Percentiles rank a stretch among this genome's conserved stretches.
Evolutionary conservation across 2,329 filamentous ascomycete genomes (phyloP).

Genomic region (Cladobotryum mycophilum): DNA sequence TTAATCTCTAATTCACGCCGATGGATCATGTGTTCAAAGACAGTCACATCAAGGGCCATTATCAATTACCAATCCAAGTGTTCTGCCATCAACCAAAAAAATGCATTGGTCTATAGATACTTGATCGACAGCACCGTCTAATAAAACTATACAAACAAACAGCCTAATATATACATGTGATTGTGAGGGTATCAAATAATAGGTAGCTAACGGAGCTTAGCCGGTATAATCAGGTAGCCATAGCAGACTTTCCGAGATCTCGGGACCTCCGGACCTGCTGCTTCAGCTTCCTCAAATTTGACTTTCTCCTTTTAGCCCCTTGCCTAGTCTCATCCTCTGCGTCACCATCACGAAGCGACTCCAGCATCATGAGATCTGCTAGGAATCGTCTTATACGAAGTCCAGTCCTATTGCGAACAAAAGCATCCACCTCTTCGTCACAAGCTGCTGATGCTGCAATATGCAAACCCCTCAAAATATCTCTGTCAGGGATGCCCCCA

Average conservation of each 20-base stretch:
- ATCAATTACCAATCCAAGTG: no score
- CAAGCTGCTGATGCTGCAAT: conserved; percentile 52
- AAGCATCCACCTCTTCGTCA: conserved; percentile 46
- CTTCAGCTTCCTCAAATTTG: conserved; percentile 31
- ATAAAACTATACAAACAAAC: not conserved
- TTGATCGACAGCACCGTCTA: no score
- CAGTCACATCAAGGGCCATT: no score
- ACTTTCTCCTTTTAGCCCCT: conserved; percentile 22
- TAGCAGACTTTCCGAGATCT: conserved; percentile 16
- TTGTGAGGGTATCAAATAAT: not conserved
- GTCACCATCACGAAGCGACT: conserved; percentile 34
- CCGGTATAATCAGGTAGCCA: not conserved
- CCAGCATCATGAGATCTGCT: conserved; percentile 47
- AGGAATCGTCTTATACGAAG: conserved; percentile 48
- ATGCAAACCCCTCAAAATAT: conserved; percentile 49
- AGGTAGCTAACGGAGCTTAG: no score
- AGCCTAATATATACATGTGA: not conserved
- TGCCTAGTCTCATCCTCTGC: conserved; percentile 19
- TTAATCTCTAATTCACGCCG: no score
- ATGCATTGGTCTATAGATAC: no score
- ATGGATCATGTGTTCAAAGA: no score
- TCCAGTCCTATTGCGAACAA: conserved; percentile 46
- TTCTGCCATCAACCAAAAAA: no score
- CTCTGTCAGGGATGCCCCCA: conserved; percentile 38
- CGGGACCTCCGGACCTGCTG: conserved; percentile 29